Evolutionary conservation across 768 basidiomycete species (phyloP).

Genomic region (Mycena haematopus): DNA sequence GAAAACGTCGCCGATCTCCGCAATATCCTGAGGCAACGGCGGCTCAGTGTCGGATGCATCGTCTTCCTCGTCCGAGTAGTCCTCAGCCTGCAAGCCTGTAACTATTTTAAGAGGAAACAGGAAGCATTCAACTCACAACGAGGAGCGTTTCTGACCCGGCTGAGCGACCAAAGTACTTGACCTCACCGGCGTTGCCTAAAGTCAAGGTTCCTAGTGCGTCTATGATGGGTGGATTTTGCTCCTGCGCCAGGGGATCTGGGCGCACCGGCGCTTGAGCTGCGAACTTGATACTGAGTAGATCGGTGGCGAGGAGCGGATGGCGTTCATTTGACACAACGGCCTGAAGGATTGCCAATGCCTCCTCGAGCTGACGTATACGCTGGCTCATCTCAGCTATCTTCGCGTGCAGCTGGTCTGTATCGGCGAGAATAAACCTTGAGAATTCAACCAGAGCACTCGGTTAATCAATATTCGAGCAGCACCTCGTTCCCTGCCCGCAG

Average conservation of each 20-base stretch:
- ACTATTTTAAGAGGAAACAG: not conserved
- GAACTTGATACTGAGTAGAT: conserved; percentile 62
- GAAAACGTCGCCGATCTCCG: conserved; percentile 47
- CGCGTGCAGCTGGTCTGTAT: conserved; percentile 67
- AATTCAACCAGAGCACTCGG: not conserved
- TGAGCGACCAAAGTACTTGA: conserved; percentile 69
- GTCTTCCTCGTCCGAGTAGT: conserved; percentile 30
- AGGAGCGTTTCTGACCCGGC: conserved; percentile 63
- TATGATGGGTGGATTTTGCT: conserved; percentile 46
- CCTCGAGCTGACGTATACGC: conserved; percentile 73
- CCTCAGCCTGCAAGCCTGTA: conserved; percentile 30
- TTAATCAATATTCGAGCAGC: conserved; percentile 16
- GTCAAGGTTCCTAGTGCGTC: conserved; percentile 72
- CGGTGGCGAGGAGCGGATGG: conserved; percentile 64
- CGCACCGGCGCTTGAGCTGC: conserved; percentile 55
- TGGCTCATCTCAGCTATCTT: conserved; percentile 73
- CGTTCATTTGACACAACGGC: conserved; percentile 59
- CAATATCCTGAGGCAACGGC: conserved; percentile 40
- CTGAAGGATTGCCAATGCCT: conserved; percentile 68
- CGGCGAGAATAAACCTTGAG: conserved; percentile 66
- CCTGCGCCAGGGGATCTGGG: conserved; percentile 29
- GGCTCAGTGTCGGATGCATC: conserved; percentile 2
- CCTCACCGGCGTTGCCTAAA: conserved; percentile 62
- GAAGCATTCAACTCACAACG: conserved; percentile 6
- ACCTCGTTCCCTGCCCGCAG: conserved; percentile 61